Evolutionary conservation across 139 green algal genomes (phyloP).

Genomic region (Coelastrella sp.): DNA sequence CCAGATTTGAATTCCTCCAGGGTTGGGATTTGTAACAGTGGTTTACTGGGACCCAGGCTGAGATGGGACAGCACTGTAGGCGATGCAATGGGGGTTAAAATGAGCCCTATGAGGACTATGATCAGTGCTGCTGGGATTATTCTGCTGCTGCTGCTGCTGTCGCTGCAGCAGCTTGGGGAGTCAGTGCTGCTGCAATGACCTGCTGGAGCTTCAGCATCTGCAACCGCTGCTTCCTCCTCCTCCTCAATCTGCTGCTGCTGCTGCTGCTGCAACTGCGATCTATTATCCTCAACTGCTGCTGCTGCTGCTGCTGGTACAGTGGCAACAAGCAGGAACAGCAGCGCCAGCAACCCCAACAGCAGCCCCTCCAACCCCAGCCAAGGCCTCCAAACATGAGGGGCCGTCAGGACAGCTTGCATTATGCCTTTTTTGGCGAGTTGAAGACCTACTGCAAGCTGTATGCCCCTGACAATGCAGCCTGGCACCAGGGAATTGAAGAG

Average conservation of each 20-base stretch:
- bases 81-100: constrained; percentile 55
- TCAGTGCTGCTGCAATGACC: constrained; percentile 10
- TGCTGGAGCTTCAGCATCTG: not conserved
- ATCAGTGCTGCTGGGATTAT: constrained; percentile 73
- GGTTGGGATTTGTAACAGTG: constrained; percentile 43
- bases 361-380: constrained; percentile 63
- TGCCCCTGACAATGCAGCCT: constrained; percentile 54
- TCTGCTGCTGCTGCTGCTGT: not conserved
- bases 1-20: constrained; percentile 7
- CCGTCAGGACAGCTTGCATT: not conserved
- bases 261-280: not conserved
- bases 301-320: constrained; percentile 48
- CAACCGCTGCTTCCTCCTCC: no score
- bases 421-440: constrained; percentile 67
- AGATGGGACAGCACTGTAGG: constrained; percentile 56
- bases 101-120: constrained; percentile 70
- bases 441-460: constrained; percentile 82
- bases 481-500: constrained; percentile 58
- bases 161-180: not conserved
- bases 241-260: not conserved
- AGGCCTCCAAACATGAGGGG: not conserved
- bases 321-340: constrained; percentile 63
- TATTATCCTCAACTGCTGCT: not conserved
- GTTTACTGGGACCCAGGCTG: constrained; percentile 56
- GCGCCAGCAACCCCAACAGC: constrained; percentile 59